phyloP scores from a whole-genome alignment of 495 filamentous ascomycete genomes.

The Neurospora tetrasperma region DNA sequence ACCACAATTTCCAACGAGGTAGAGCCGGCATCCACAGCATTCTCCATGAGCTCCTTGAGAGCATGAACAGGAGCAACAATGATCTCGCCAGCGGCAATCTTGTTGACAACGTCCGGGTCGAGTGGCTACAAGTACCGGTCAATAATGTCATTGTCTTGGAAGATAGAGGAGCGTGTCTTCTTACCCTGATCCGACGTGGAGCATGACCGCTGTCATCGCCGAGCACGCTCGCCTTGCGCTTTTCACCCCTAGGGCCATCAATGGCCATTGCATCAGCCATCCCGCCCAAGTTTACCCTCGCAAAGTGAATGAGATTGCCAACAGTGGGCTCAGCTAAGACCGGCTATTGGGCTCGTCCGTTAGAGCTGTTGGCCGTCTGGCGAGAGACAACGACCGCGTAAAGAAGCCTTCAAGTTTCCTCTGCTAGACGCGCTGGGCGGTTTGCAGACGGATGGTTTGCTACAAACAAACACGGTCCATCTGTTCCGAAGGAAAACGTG shows the following conservation, averaged over 20 bases:
- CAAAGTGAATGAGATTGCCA: not conserved
- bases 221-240: conserved; percentile 49
- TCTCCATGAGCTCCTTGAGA: conserved; percentile 95
- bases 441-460: not conserved
- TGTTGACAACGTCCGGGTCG: conserved; percentile 94
- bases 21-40: conserved; percentile 92
- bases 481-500: not conserved
- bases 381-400: not conserved
- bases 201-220: conserved; percentile 19
- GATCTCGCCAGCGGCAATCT: conserved; percentile 98
- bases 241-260: conserved; percentile 43
- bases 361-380: not conserved
- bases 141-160: not conserved
- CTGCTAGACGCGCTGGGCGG: not conserved
- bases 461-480: not conserved
- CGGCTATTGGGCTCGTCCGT: not conserved
- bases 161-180: not conserved
- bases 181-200: conserved; percentile 59
- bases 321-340: not conserved
- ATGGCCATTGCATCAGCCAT: conserved; percentile 27
- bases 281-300: not conserved
- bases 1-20: conserved; percentile 84
- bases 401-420: not conserved
- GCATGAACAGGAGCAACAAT: conserved; percentile 97
- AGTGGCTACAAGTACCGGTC: conserved; percentile 49